Evolutionary conservation across 2,329 filamentous ascomycete species (phyloP), one percentile per base, ranked within the genome.

Genomic region (Albifimbria verrucaria): DNA sequence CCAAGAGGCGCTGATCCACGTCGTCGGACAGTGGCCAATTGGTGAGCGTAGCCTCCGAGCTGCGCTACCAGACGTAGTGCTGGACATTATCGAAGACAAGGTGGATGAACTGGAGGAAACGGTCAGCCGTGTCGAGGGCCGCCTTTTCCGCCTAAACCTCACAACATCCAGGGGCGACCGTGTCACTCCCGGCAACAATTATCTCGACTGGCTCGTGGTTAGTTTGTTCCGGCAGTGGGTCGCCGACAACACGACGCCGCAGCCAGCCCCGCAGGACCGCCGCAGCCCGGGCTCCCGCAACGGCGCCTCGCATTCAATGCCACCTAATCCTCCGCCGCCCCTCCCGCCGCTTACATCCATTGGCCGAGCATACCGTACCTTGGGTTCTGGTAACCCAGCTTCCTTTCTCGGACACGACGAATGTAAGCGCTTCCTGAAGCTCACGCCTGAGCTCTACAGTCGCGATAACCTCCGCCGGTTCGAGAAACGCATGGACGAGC

Each of bases 41-140:
- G 91, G 88, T 17, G 83, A 92, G 62, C 83, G 88, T 23, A 90
- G 90, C 61, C 81, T 97, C 32, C 85, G 90, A 53, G 80, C 83
- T 55, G 79, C 87, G 25, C 78, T 96, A 41, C 89, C 92, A 1
- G 83, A 87, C 23, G 69, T 82, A 0, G 90, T 97, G 1, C 77
- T 97, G 10, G 92, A 97, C 60, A 80, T 97, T 32, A 95, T 97
- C 56, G 90, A 96, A 69, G 92, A 97, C 72, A 97, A 97, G 70
- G 91, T 94, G 5, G 91, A 96, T 61, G 92, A 97, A 69, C 78
- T 97, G 18, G 88, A 92, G 57, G 92, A 97, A 63, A 80, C 86
- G 7, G 90, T 96, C 57, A 81, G 85, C 32, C 86, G 88, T 24
- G 82, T 94, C 21, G 93, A 97, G 66, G 85, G 86, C 20, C 87